Base-by-base conservation (phyloP, 306 rosid species). In the Begonia peltatifolia region DNA sequence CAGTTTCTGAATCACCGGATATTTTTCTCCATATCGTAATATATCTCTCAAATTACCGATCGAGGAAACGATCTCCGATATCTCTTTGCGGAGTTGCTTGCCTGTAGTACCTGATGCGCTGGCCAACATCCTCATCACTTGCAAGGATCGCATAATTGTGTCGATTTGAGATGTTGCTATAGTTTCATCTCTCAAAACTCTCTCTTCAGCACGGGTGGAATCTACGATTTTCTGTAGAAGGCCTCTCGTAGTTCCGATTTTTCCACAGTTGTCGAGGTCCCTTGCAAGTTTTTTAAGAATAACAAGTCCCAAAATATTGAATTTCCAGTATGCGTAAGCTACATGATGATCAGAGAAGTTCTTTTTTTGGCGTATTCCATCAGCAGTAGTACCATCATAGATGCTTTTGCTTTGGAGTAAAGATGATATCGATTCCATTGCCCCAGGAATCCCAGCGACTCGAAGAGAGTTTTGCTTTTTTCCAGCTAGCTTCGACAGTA, bases 391-490 rank as follows among this genome's bases (percentile, higher is more conserved):
- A 63, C 75, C 70, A 35, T 58, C 67, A 36, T 35, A 63, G 54
- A 54, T 75, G 73, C 99, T 70, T 66, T 72, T 66, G 30, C 67
- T 69, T 16, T 86, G 84, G 6, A 92, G 88, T 47, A 92, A 79
- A 49, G 94, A 79, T 41, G 99, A 86, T 20, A 92, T 81, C 1
- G 99, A 92, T 50, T 92, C 99, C 96, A 92, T 79, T 14, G 96
- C 86, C 12, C 96, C 99, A 0, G 96, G 84, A 42, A 92, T 78
- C 23, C 96, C 96, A 0, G 94, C 78, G 48, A 92, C 79, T 3
- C 99, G 76, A 4, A 81, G 75, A 13, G 96, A 81, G 65, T 86
- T 92, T 54, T 92, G 99, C 71, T 71, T 82, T 63, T 86, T 86
- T 11, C 94, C 96, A 0, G 99, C 87, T 14, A 92, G 71, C 73